These are phyloP conservation scores for Hordeum vulgare DNA, from an alignment of 176 grass and related monocot species.

Conservation along the genomic window DNA sequence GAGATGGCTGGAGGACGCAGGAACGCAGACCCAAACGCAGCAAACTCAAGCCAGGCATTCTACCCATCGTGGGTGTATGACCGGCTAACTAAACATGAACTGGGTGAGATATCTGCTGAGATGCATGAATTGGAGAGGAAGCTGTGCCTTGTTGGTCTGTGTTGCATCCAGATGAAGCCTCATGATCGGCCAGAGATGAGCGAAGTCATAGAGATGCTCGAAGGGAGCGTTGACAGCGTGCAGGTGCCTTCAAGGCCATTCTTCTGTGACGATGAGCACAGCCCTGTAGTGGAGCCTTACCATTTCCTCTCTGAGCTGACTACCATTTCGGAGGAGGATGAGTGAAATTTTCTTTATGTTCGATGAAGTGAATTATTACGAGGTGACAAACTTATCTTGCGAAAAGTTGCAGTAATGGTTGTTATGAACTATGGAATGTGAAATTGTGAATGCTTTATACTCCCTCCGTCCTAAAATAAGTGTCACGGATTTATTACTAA, in stretches of 20 bases:
- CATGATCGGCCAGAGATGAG: neutral
- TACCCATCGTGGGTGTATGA: neutral
- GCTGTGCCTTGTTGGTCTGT: too few relatives aligned
- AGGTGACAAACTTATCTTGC: neutral
- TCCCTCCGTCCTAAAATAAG: too few relatives aligned
- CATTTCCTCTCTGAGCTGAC: neutral
- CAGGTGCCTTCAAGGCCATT: neutral
- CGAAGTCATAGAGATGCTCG: neutral
- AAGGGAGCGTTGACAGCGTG: neutral
- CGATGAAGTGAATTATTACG: neutral
- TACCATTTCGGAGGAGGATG: neutral
- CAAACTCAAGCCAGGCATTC: neutral
- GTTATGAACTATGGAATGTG: too few relatives aligned
- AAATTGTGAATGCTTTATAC: too few relatives aligned
- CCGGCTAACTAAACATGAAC: neutral
- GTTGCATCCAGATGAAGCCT: neutral
- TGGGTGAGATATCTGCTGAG: neutral
- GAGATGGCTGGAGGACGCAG: neutral
- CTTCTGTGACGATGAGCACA: neutral
- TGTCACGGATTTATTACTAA: too few relatives aligned
- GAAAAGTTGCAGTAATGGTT: neutral
- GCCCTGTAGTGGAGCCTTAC: neutral
- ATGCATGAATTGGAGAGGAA: neutral
- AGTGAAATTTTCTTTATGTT: neutral
- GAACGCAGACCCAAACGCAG: neutral